Conservation (phyloP, 1,284 basidiomycete species). For the Leccinum pachyderme region DNA sequence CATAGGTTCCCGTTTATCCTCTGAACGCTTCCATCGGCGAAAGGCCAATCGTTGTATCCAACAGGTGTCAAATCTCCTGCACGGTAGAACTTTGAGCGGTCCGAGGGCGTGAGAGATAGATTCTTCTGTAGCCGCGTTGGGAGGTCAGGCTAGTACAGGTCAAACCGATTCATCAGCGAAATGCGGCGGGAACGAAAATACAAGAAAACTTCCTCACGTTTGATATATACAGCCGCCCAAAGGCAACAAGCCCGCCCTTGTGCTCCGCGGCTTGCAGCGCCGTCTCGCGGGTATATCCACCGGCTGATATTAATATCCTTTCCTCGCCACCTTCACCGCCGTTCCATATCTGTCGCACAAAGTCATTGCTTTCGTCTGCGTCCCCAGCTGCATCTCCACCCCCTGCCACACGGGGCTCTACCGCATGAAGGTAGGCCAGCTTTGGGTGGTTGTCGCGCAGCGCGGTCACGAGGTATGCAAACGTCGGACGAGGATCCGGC, state of each 20-base stretch:
- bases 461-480: constrained; percentile 34
- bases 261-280: constrained; percentile 21
- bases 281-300: constrained; percentile 4
- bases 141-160: constrained; percentile 44
- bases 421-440: constrained; percentile 58
- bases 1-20: not conserved
- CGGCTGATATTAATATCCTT: constrained; percentile 8
- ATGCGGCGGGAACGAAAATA: not conserved
- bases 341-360: constrained; percentile 29
- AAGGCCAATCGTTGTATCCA: constrained; percentile 31
- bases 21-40: constrained; percentile 3
- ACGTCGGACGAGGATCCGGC: constrained; percentile 29
- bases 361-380: constrained; percentile 12
- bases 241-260: constrained; percentile 38
- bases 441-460: constrained; percentile 34
- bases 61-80: constrained; percentile 10
- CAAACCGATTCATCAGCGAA: not conserved
- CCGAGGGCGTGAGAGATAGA: constrained; percentile 16
- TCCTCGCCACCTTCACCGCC: constrained; percentile 17
- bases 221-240: constrained; percentile 33
- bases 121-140: constrained; percentile 8
- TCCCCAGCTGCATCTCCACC: not conserved
- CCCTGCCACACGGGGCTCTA: constrained; percentile 43
- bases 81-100: constrained; percentile 21
- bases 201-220: constrained; percentile 10